These are phyloP conservation scores for Eutreptiella sp. DNA, from an alignment of 208 protist genomes.

Conservation along the genomic window DNA sequence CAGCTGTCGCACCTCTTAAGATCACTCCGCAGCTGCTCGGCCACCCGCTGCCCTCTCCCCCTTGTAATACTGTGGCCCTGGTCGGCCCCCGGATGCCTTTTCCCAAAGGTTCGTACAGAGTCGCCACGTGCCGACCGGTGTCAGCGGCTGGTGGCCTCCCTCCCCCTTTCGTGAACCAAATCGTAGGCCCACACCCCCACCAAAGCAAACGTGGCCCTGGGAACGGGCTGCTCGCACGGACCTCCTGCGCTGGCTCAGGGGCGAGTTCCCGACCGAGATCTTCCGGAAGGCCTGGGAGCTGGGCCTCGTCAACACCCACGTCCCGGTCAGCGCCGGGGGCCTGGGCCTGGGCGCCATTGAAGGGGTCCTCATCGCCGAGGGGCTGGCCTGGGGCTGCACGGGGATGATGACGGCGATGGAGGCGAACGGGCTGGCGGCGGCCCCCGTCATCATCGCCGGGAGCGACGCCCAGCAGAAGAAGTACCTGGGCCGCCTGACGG, in stretches of 20 bases:
- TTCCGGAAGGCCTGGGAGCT: constrained; percentile 73
- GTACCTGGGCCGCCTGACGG: constrained; percentile 70
- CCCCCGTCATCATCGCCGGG: constrained; percentile 71
- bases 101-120: too few relatives aligned
- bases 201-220: not conserved
- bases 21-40: too few relatives aligned
- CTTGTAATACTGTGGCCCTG: too few relatives aligned
- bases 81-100: too few relatives aligned
- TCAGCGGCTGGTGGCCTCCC: too few relatives aligned
- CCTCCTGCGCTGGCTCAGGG: constrained; percentile 2
- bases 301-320: constrained; percentile 70
- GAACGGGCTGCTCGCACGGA: not conserved
- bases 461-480: constrained; percentile 74
- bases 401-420: constrained; percentile 74
- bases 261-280: constrained; percentile 57
- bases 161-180: too few relatives aligned
- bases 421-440: constrained; percentile 60
- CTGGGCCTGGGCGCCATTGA: constrained; percentile 59
- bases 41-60: too few relatives aligned
- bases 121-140: too few relatives aligned
- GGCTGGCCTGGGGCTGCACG: constrained; percentile 70
- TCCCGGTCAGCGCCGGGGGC: constrained; percentile 68
- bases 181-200: not conserved
- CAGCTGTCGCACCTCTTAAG: too few relatives aligned
- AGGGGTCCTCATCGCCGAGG: constrained; percentile 64